phyloP scores from a whole-genome alignment of 2,329 filamentous ascomycete genomes.

The Bisporella sp. region DNA sequence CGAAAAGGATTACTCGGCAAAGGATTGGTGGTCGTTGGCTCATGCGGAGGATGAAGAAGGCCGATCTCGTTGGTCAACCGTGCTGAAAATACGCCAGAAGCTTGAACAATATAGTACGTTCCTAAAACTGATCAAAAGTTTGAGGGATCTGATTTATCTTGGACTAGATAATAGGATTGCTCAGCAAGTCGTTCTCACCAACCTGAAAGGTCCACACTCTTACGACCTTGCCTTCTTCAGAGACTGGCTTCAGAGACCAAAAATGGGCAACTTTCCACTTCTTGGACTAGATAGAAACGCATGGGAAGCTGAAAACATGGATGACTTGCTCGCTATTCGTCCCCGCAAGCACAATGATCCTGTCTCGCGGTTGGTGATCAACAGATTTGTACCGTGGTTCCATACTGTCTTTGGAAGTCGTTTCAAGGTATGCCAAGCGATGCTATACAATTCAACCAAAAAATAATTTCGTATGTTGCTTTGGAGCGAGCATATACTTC shows the following conservation, averaged over 20 bases:
- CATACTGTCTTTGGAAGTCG: constrained; percentile 8
- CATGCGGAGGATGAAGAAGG: constrained; percentile 7
- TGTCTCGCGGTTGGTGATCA: constrained; percentile 16
- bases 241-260: constrained; percentile 16
- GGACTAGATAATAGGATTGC: constrained; percentile 3
- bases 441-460: too few species aligned
- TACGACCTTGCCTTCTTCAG: constrained; percentile 10
- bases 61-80: constrained; percentile 17
- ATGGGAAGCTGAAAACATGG: constrained; percentile 11
- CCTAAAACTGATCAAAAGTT: not conserved
- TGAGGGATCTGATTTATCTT: not conserved
- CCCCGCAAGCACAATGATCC: constrained; percentile 8
- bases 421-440: not conserved
- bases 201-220: not conserved
- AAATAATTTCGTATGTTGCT: too few species aligned
- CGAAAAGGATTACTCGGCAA: constrained; percentile 5
- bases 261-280: constrained; percentile 18
- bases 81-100: constrained; percentile 12
- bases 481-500: too few species aligned
- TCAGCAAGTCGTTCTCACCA: constrained; percentile 1
- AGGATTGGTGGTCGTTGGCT: constrained; percentile 18
- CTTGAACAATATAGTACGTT: constrained; percentile 19
- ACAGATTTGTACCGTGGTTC: constrained; percentile 13
- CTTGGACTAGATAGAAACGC: constrained; percentile 12
- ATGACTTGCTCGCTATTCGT: constrained; percentile 20